Evolutionary conservation across 1,284 basidiomycete genomes (phyloP).

Genomic region (Megacollybia platyphylla): DNA sequence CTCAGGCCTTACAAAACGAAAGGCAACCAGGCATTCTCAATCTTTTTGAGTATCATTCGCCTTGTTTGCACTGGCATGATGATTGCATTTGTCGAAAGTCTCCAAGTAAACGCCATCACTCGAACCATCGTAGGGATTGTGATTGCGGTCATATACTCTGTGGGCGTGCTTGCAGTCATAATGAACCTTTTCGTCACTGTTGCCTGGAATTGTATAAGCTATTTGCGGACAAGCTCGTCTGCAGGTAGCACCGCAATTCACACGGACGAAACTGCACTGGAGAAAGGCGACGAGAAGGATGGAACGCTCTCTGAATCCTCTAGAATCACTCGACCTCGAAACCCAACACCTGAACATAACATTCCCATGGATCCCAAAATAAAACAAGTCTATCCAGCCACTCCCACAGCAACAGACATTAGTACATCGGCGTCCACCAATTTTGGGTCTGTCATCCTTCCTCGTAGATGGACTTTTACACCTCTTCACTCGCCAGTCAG

Average conservation of each 20-base stretch:
- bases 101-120: slow-evolving; percentile 54
- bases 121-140: slow-evolving; percentile 66
- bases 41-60: slow-evolving; percentile 50
- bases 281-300: slow-evolving; percentile 14
- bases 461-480: slow-evolving; percentile 28
- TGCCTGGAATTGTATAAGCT: slow-evolving; percentile 15
- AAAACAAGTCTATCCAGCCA: slow-evolving; percentile 29
- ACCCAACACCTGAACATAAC: slow-evolving; percentile 41
- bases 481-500: slow-evolving; percentile 8
- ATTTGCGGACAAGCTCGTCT: slow-evolving; percentile 8
- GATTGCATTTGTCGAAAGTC: slow-evolving; percentile 52
- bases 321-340: slow-evolving; percentile 26
- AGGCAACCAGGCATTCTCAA: slow-evolving; percentile 49
- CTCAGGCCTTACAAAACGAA: slow-evolving; percentile 45
- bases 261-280: slow-evolving; percentile 11
- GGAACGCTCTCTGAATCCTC: slow-evolving; percentile 8
- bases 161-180: slow-evolving; percentile 46
- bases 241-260: slow-evolving; percentile 6
- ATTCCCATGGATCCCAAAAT: slow-evolving; percentile 26
- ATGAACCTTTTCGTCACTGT: slow-evolving; percentile 36
- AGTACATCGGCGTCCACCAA: slow-evolving; percentile 21
- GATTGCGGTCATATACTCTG: slow-evolving; percentile 44
- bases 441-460: slow-evolving; percentile 24
- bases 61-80: slow-evolving; percentile 50
- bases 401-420: slow-evolving; percentile 22